Evolutionary conservation across 2,329 filamentous ascomycete species (phyloP), one percentile per base, ranked within the genome.

Genomic region (Thelonectria discophora): DNA sequence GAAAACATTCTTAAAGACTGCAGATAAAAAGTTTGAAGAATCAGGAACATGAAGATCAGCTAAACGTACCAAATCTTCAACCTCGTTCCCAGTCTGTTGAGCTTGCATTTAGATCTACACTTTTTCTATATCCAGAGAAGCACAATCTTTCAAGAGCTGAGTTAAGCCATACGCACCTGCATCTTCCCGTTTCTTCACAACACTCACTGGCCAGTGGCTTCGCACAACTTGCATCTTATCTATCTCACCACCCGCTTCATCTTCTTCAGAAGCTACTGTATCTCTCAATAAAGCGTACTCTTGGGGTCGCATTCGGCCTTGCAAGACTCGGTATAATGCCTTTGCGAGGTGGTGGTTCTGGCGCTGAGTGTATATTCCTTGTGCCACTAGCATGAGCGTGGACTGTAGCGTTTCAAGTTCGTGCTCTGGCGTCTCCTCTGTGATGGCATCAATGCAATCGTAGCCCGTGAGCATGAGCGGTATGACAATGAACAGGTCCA

Each of bases 291-390:
- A 52, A 0, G 50, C 17, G 1, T 68, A 43, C n/a, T 75, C 74
- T n/a, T 69, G 55, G 0, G 64, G 61, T 0, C 73, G 65, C 77
- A 78, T 79, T 6, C 69, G 70, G 1, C 75, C 75, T 3, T 72
- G 66, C 13, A 78, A 65, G 1, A 78, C 73, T 0, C 68, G 69
- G 55, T 75, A 78, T 0, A 78, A 62, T 0, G 72, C 72, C 39
- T 75, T 66, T 0, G 72, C 74, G 6, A 78, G 53, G 54, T 77
- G 75, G 47, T 78, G 72, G 32, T 75, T 77, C 9, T 58, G 72
- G 1, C 74, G 73, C 48, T 78, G 77, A 32, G 62, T 58, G 50
- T 73, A 72, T 0, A 78, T 56, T 0, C 77, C 77, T 34, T 76
- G 73, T 1, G 72, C 74, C 10, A 73, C 65, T 1, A 79, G 63